phyloP scores from a whole-genome alignment of 2,329 filamentous ascomycete genomes.

The Colletotrichum karsti region DNA sequence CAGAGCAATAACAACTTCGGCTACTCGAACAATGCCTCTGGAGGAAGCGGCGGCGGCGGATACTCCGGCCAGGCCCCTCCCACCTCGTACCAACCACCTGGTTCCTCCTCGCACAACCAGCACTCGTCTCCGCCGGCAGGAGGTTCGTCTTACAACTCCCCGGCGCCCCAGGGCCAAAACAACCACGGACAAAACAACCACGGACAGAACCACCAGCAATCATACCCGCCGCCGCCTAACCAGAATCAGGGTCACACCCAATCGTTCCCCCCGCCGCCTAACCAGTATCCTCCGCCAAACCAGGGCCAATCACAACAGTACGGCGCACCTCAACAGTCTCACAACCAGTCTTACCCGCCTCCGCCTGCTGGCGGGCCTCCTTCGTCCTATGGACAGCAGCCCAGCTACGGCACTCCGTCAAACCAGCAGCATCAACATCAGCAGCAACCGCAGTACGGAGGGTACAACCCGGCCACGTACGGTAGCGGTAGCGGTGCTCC shows the following conservation, averaged over 20 bases:
- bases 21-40: constrained; percentile 57
- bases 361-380: constrained; percentile 23
- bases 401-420: constrained; percentile 28
- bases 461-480: constrained; percentile 41
- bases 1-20: constrained; percentile 69
- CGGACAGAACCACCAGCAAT: constrained; percentile 23
- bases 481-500: constrained; percentile 35
- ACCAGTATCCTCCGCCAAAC: constrained; percentile 22
- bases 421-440: constrained; percentile 31
- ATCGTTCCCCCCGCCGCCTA: constrained; percentile 31
- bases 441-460: constrained; percentile 27
- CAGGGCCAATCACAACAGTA: constrained; percentile 31
- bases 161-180: too few relatives aligned
- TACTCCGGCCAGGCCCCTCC: constrained; percentile 73
- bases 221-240: constrained; percentile 32
- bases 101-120: constrained; percentile 32
- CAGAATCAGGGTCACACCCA: constrained; percentile 11
- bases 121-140: constrained; percentile 38
- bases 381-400: constrained; percentile 24
- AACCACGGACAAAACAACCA: constrained; percentile 27
- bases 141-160: constrained; percentile 38
- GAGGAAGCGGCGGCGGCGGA: constrained; percentile 53
- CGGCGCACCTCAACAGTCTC: constrained; percentile 25
- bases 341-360: constrained; percentile 32
- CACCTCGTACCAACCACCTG: constrained; percentile 61